These are phyloP conservation scores for Basidiobolus meristosporus DNA, from an alignment of 371 early-diverging fungal species.

Conservation along the genomic window DNA sequence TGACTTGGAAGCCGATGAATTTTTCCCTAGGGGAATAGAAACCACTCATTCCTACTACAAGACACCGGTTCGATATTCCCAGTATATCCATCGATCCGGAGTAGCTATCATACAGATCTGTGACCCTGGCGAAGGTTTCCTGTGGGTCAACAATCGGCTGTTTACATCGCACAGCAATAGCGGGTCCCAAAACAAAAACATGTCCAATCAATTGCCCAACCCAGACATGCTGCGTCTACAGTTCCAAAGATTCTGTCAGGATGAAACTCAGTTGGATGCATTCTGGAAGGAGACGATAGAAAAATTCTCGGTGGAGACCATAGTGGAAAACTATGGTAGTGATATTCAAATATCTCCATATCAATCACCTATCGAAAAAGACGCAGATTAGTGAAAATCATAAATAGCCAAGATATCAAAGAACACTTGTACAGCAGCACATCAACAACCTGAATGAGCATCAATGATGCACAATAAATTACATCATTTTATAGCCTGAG, in stretches of 20 bases:
- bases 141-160: constrained; percentile 80
- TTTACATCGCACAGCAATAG: neutral
- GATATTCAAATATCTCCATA: too few species aligned
- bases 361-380: too few species aligned
- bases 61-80: constrained; percentile 52
- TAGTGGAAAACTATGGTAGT: too few species aligned
- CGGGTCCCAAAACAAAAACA: constrained; percentile 2
- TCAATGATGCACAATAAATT: too few species aligned
- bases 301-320: constrained; percentile 9
- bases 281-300: constrained; percentile 35
- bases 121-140: constrained; percentile 47
- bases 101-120: constrained; percentile 82
- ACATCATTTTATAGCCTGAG: too few species aligned
- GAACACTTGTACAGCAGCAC: too few species aligned
- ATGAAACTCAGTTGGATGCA: constrained; percentile 18
- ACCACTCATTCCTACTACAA: constrained; percentile 50
- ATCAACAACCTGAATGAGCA: too few species aligned
- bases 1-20: constrained; percentile 78
- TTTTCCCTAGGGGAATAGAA: constrained; percentile 30
- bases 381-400: too few species aligned
- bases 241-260: constrained; percentile 32
- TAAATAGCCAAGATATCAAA: too few species aligned
- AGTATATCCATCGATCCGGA: constrained; percentile 82
- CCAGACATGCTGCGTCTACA: constrained; percentile 26
- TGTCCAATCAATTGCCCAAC: constrained; percentile 11